Percentiles rank a stretch among this genome's conserved stretches.
Conservation (phyloP, 2,329 filamentous ascomycete species). For the Dothideomycetes sp. region DNA sequence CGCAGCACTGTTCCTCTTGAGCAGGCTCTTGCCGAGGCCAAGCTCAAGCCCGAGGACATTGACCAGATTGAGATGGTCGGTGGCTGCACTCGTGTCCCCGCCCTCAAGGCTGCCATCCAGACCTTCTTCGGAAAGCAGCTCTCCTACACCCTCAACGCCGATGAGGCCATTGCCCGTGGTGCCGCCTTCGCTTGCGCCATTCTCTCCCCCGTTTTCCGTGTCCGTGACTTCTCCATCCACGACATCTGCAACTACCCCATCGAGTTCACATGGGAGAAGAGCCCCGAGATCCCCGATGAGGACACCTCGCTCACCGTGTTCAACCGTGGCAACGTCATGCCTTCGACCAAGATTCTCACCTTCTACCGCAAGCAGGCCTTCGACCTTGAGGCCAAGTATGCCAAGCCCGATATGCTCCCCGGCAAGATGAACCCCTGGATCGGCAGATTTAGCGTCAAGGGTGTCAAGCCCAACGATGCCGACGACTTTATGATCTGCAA, state of each 20-base stretch:
- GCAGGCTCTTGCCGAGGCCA: conserved; percentile 87
- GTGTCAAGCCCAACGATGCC: conserved; percentile 84
- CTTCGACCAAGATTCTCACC: conserved; percentile 96
- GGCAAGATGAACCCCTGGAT: conserved; percentile 93
- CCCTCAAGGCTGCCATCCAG: conserved; percentile 83
- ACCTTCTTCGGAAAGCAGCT: conserved; percentile 86
- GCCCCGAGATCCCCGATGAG: conserved; percentile 94
- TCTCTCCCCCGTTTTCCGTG: conserved; percentile 92
- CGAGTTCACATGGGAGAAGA: conserved; percentile 98
- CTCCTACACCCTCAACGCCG: conserved; percentile 95
- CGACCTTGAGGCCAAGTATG: conserved; percentile 89
- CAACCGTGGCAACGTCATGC: conserved; percentile 92
- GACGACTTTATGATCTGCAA: conserved; percentile 99
- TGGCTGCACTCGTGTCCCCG: conserved; percentile 85
- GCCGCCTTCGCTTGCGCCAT: conserved; percentile 98
- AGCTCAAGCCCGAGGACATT: conserved; percentile 84
- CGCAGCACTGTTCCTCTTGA: conserved; percentile 68
- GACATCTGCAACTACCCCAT: conserved; percentile 98
- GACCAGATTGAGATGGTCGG: conserved; percentile 89
- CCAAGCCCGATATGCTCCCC: conserved; percentile 74
- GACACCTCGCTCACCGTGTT: conserved; percentile 96
- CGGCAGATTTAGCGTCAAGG: conserved; percentile 95
- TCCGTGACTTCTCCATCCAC: conserved; percentile 94
- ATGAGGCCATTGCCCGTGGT: conserved; percentile 91
- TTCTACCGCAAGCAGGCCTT: conserved; percentile 99